Base-by-base conservation (phyloP, 1,284 basidiomycete genomes). In the Ceratobasidium sp. region DNA sequence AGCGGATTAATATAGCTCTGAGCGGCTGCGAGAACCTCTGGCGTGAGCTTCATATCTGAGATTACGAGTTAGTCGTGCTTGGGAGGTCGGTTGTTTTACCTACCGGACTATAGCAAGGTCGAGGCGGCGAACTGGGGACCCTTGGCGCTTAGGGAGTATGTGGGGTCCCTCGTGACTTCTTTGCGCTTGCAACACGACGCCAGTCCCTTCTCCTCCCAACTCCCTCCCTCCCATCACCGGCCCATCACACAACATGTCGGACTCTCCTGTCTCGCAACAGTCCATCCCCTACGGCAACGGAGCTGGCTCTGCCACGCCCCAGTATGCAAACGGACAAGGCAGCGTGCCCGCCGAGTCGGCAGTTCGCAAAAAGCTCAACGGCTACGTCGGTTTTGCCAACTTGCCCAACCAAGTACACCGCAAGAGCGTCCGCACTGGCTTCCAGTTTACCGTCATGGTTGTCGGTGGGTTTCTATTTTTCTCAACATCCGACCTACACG, bases 331-430 rank as follows among this genome's bases (percentile, higher is more conserved):
- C 30, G 68, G 75, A 35, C 60, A 68, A 38, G 48, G 30, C 38
- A 52, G 18, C 67, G 66, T 54, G 30, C 66, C 68, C 6, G 30
- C 79, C 59, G 79, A 69, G 67, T 66, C 69, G 81, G 90, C 94
- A 85, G 93, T 96, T 83, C 92, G 93, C 85, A 96, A 95, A 91
- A 96, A 96, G 87, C 89, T 96, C 82, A 94, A 93, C 89, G 95
- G 95, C 82, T 96, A 95, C 84, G 94, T 97, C 77, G 91, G 91
- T 60, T 93, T 95, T 84, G 95, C 96, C 84, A 98, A 97, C 86
- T 89, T 98, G 77, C 96, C 97, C 78, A 98, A 98, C 89, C 96
- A 98, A 86, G 96, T 98, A 66, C 97, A 98, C 87, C 92, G 97
- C 86, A 96, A 96, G 88, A 97, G 96, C 83, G 93, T 97, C 78